A percentile compares a stretch with the other conserved stretches of the same genome.
These are phyloP conservation scores for Nitzschia sp. DNA, from an alignment of 108 stramenopile species.

Conservation along the genomic window DNA sequence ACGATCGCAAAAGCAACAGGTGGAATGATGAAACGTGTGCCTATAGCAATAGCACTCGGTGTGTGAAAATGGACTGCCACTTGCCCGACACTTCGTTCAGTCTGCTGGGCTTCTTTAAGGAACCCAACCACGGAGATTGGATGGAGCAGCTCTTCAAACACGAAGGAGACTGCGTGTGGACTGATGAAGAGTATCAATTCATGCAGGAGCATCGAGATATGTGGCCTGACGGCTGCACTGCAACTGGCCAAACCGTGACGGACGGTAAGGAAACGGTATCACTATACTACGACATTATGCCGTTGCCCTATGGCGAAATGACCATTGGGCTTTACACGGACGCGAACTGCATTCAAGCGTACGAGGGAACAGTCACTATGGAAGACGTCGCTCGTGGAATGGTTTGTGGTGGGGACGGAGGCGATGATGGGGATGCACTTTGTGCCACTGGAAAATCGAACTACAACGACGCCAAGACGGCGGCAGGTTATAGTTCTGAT, in stretches of 20 bases:
- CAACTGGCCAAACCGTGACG: not conserved
- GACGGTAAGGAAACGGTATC: slow-evolving; percentile 11
- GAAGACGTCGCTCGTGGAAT: slow-evolving; percentile 51
- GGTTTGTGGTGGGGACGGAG: slow-evolving; percentile 21
- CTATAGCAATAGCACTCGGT: slow-evolving; percentile 34
- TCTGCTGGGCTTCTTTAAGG: slow-evolving; percentile 68
- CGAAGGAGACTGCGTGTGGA: slow-evolving; percentile 62
- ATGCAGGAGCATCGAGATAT: slow-evolving; percentile 33
- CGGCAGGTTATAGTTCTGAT: not conserved
- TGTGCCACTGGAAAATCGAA: not conserved
- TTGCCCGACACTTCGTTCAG: slow-evolving; percentile 42
- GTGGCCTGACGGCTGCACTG: slow-evolving; percentile 47
- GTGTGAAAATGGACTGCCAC: slow-evolving; percentile 79
- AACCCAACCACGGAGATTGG: slow-evolving; percentile 50
- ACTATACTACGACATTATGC: slow-evolving; percentile 66
- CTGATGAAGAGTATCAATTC: slow-evolving; percentile 48
- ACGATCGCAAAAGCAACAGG: slow-evolving; percentile 15
- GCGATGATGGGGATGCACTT: slow-evolving; percentile 10
- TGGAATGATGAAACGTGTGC: slow-evolving; percentile 43
- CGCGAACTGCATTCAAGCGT: slow-evolving; percentile 41
- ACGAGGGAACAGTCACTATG: slow-evolving; percentile 16
- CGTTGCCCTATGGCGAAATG: slow-evolving; percentile 43
- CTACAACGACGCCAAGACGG: not conserved
- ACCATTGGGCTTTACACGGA: slow-evolving; percentile 57
- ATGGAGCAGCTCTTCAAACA: slow-evolving; percentile 82